A percentile compares a stretch with the other conserved stretches of the same genome.
These are phyloP conservation scores for Aspergillus niger DNA, from an alignment of 2,329 filamentous ascomycete genomes.

Conservation along the genomic window DNA sequence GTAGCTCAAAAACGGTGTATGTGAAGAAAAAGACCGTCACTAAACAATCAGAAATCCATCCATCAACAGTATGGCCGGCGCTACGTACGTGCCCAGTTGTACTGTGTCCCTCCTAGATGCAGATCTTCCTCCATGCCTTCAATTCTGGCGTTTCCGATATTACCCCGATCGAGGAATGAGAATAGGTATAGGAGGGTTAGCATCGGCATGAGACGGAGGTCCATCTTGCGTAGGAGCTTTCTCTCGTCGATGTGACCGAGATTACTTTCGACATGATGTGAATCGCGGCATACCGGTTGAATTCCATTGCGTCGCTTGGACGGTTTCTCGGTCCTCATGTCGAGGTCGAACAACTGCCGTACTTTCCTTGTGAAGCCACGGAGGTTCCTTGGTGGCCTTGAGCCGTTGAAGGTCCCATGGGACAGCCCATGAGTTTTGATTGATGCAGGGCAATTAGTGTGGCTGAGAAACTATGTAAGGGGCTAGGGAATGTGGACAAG, in stretches of 20 bases:
- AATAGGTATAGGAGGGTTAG: constrained; percentile 11
- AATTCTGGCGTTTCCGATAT: constrained; percentile 11
- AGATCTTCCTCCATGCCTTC: constrained; percentile 13
- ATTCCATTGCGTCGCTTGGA: neutral
- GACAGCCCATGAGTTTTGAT: neutral
- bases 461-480: neutral
- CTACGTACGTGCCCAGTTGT: constrained; percentile 12
- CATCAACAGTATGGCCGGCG: neutral
- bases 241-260: neutral
- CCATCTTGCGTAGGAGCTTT: constrained; percentile 8
- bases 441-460: neutral
- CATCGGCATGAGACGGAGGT: constrained; percentile 9
- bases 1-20: constrained; percentile 25
- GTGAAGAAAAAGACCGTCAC: constrained; percentile 36
- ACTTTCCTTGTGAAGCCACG: neutral
- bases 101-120: neutral
- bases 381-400: neutral
- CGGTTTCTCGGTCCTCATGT: neutral
- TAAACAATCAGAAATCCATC: constrained; percentile 4
- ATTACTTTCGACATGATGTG: neutral
- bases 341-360: neutral
- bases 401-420: neutral
- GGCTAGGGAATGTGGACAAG: neutral
- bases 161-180: constrained; percentile 11
- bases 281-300: neutral